Percentiles rank a stretch among this genome's conserved stretches.
phyloP scores from a whole-genome alignment of 768 basidiomycete genomes.

The Lepiota brunneoincarnata region DNA sequence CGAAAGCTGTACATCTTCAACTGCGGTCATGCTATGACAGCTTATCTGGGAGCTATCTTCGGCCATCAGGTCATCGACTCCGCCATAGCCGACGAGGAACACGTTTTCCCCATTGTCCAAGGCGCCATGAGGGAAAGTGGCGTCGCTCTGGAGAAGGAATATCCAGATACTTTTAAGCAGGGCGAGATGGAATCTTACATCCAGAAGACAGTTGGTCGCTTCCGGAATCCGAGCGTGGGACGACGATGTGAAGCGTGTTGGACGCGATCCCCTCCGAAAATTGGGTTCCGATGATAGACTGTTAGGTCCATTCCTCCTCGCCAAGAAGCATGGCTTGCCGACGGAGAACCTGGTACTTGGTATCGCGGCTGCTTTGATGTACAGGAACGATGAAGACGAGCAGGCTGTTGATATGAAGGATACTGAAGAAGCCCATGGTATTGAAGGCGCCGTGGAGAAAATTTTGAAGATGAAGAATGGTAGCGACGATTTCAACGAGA shows the following conservation, averaged over 20 bases:
- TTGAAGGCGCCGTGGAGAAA: conserved; percentile 2
- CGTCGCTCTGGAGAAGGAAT: conserved; percentile 1
- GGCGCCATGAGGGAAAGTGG: conserved; percentile 9
- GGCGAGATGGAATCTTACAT: conserved; percentile 2
- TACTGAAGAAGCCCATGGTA: background rate
- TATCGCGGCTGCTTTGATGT: conserved; percentile 10
- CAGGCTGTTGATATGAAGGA: conserved; percentile 1
- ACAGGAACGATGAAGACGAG: conserved; percentile 7
- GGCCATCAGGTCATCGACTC: background rate
- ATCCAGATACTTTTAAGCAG: background rate
- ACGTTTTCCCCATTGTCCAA: background rate
- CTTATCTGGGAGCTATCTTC: conserved; percentile 8
- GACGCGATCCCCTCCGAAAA: conserved; percentile 6
- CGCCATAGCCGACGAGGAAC: background rate
- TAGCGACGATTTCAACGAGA: background rate
- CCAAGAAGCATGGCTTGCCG: background rate
- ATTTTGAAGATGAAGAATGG: background rate
- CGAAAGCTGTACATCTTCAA: conserved; percentile 11
- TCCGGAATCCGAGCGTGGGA: conserved; percentile 4
- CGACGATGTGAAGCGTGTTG: conserved; percentile 5
- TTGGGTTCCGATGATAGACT: conserved; percentile 1
- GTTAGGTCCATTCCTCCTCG: conserved; percentile 6
- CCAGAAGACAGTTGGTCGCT: conserved; percentile 7
- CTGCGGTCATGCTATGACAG: conserved; percentile 5
- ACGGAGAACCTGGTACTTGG: background rate